A percentile compares a stretch with the other conserved stretches of the same genome.
These are phyloP conservation scores for Bacidia rubella DNA, from an alignment of 495 filamentous ascomycete species.

Conservation along the genomic window DNA sequence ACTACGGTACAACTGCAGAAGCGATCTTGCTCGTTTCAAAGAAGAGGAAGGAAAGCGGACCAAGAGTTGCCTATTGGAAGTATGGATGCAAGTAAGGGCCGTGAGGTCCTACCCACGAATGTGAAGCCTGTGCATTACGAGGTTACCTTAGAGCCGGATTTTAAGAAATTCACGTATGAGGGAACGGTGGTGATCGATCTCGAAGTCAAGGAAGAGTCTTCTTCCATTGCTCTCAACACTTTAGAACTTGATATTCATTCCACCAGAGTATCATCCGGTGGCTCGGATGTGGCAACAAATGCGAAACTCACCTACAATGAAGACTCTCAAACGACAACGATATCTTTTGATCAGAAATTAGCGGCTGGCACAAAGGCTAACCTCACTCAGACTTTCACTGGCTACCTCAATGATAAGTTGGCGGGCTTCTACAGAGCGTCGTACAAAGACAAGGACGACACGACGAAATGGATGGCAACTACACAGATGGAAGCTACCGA, in stretches of 20 bases:
- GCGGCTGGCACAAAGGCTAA: constrained; percentile 44
- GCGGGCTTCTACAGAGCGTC: constrained; percentile 57
- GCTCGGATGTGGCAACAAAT: constrained; percentile 35
- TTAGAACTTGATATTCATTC: constrained; percentile 74
- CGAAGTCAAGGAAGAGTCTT: constrained; percentile 74
- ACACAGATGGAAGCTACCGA: constrained; percentile 59
- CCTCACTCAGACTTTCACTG: constrained; percentile 47
- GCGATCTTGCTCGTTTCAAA: constrained; percentile 30
- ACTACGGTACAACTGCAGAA: background rate
- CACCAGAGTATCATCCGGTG: constrained; percentile 43
- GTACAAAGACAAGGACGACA: constrained; percentile 41
- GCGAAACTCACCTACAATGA: constrained; percentile 42
- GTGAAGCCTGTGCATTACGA: constrained; percentile 56
- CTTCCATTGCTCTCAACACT: constrained; percentile 75
- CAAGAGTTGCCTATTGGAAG: constrained; percentile 12
- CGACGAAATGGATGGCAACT: constrained; percentile 46
- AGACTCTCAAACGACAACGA: constrained; percentile 44
- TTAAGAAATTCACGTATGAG: constrained; percentile 49
- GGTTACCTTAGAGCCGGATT: constrained; percentile 52
- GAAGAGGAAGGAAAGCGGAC: constrained; percentile 24
- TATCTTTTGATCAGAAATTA: constrained; percentile 45
- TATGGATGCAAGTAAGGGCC: constrained; percentile 38
- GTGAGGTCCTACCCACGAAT: constrained; percentile 54
- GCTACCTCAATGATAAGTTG: constrained; percentile 54
- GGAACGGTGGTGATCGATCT: constrained; percentile 56